A percentile compares a stretch with the other conserved stretches of the same genome.
Evolutionary conservation across 2,329 filamentous ascomycete species (phyloP).

Genomic region (Colletotrichum incanum): DNA sequence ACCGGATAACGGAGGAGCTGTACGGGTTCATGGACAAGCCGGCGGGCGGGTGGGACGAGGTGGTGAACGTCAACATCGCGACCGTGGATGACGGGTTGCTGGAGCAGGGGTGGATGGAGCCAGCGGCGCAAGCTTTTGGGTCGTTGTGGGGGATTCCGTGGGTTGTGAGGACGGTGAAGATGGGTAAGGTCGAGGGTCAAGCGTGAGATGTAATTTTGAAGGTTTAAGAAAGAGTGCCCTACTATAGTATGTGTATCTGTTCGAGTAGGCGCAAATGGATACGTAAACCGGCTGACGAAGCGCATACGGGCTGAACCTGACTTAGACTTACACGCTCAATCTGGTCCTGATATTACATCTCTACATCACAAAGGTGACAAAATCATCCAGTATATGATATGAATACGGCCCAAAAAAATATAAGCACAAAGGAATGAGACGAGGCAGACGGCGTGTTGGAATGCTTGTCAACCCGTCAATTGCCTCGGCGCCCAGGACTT

Average conservation of each 20-base stretch:
- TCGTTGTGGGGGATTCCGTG: neutral
- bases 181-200: neutral
- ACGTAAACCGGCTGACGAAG: too few relatives aligned
- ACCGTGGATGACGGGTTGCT: constrained; percentile 46
- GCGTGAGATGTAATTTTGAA: neutral
- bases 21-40: constrained; percentile 46
- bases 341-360: neutral
- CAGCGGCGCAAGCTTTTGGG: constrained; percentile 12
- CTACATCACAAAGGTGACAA: neutral
- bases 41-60: constrained; percentile 41
- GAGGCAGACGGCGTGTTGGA: neutral
- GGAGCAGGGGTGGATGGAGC: constrained; percentile 45
- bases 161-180: constrained; percentile 6
- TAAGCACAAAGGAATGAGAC: neutral
- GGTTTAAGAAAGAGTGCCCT: too few relatives aligned
- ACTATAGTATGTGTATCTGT: too few relatives aligned
- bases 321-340: neutral
- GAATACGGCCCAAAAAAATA: neutral
- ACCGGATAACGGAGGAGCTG: constrained; percentile 34
- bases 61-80: constrained; percentile 45
- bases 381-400: neutral
- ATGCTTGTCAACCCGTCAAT: neutral
- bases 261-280: neutral
- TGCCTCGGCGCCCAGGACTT: constrained; percentile 20
- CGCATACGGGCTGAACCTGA: neutral